Evolutionary conservation across 768 basidiomycete genomes (phyloP).

Genomic region (Suillus discolor): DNA sequence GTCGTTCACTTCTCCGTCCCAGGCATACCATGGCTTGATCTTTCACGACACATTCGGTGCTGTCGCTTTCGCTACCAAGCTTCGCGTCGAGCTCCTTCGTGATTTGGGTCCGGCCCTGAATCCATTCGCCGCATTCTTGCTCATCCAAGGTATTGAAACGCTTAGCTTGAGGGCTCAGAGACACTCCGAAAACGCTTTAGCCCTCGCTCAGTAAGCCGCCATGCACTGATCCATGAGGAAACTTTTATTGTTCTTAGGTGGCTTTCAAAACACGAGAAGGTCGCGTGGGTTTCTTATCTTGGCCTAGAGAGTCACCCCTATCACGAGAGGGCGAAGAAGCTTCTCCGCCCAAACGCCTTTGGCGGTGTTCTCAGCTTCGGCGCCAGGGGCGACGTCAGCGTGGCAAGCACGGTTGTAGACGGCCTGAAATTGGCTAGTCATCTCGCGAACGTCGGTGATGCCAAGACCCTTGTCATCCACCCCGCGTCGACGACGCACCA

Average conservation of each 20-base stretch:
- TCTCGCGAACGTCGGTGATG: slow-evolving; percentile 71
- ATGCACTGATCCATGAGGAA: neutral
- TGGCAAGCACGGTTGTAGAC: slow-evolving; percentile 67
- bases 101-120: slow-evolving; percentile 56
- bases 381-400: slow-evolving; percentile 54
- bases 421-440: slow-evolving; percentile 68
- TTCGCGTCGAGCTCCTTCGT: slow-evolving; percentile 53
- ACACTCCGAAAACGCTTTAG: slow-evolving; percentile 58
- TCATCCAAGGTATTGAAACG: slow-evolving; percentile 64
- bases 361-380: slow-evolving; percentile 84
- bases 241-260: slow-evolving; percentile 29
- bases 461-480: slow-evolving; percentile 65
- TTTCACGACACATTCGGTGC: slow-evolving; percentile 55
- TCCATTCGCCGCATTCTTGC: slow-evolving; percentile 60
- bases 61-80: slow-evolving; percentile 52
- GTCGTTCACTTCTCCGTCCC: slow-evolving; percentile 54
- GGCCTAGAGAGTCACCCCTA: slow-evolving; percentile 66
- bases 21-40: slow-evolving; percentile 56
- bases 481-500: slow-evolving; percentile 63
- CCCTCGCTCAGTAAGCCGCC: slow-evolving; percentile 42
- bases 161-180: slow-evolving; percentile 60
- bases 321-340: slow-evolving; percentile 56
- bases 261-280: slow-evolving; percentile 64
- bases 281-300: slow-evolving; percentile 80
- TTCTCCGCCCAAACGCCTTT: slow-evolving; percentile 52